Evolutionary conservation across 139 green algal genomes (phyloP).

Genomic region (Protoeuglena noctilucae): DNA sequence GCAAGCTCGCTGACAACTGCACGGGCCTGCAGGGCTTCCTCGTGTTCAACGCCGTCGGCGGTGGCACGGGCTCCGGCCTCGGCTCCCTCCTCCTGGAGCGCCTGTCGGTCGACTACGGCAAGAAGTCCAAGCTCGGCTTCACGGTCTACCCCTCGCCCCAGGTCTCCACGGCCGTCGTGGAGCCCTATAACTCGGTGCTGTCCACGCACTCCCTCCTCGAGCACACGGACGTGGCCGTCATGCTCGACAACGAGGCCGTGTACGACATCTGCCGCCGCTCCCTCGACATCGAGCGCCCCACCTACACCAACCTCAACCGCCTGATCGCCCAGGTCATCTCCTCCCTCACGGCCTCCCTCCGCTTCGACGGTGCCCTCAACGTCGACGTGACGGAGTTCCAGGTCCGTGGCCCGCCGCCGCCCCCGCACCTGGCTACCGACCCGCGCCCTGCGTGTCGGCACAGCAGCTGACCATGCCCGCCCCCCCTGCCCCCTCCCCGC

Average conservation of each 20-base stretch:
- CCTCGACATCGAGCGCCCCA: slow-evolving; percentile 89
- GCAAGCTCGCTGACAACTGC: slow-evolving; percentile 94
- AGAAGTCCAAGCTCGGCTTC: slow-evolving; percentile 99
- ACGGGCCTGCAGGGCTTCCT: slow-evolving; percentile 91
- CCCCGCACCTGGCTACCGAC: too few species aligned
- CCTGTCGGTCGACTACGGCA: slow-evolving; percentile 97
- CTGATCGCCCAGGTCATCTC: slow-evolving; percentile 84
- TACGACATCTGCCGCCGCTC: slow-evolving; percentile 95
- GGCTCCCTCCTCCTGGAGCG: slow-evolving; percentile 91
- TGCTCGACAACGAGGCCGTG: slow-evolving; percentile 94
- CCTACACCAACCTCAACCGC: slow-evolving; percentile 95
- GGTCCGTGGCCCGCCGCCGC: too few species aligned
- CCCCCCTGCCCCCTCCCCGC: too few species aligned
- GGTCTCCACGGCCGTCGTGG: slow-evolving; percentile 85
- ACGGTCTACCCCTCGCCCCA: slow-evolving; percentile 85
- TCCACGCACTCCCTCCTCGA: slow-evolving; percentile 93
- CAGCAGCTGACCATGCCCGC: too few species aligned
- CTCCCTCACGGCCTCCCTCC: slow-evolving; percentile 84
- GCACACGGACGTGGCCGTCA: slow-evolving; percentile 92
- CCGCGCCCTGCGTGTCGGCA: too few species aligned
- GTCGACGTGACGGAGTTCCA: slow-evolving; percentile 95
- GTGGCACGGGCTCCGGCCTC: slow-evolving; percentile 85
- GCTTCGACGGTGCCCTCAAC: slow-evolving; percentile 91
- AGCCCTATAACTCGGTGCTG: slow-evolving; percentile 94
- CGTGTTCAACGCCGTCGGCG: slow-evolving; percentile 90